Evolutionary conservation across 2,329 filamentous ascomycete species (phyloP).

Genomic region (Tolypocladium pustulatum): DNA sequence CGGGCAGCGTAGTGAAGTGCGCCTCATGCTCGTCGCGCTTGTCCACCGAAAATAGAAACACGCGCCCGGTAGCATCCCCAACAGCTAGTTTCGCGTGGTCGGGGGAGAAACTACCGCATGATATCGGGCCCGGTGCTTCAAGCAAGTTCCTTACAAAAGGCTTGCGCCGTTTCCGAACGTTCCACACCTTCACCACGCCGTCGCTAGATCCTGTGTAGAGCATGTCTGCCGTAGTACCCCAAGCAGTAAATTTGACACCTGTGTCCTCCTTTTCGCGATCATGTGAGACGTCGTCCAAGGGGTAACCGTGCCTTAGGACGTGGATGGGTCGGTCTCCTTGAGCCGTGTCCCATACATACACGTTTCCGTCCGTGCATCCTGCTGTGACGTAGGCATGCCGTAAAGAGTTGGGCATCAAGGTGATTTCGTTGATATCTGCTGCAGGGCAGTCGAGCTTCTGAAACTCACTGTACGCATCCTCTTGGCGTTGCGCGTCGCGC

Average conservation of each 20-base stretch:
- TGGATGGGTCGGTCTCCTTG: conserved; percentile 45
- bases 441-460: conserved; percentile 49
- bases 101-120: conserved; percentile 47
- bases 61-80: conserved; percentile 50
- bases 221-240: conserved; percentile 45
- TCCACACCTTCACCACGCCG: conserved; percentile 53
- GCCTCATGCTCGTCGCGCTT: conserved; percentile 26
- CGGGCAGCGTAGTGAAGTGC: conserved; percentile 25
- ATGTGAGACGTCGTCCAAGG: conserved; percentile 26
- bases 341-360: conserved; percentile 54
- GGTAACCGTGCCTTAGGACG: conserved; percentile 40
- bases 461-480: conserved; percentile 27
- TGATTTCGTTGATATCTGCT: conserved; percentile 52
- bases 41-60: conserved; percentile 43
- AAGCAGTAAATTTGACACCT: conserved; percentile 53
- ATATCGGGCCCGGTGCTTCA: conserved; percentile 44
- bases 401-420: conserved; percentile 43
- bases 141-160: conserved; percentile 43
- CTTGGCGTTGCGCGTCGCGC: conserved; percentile 13
- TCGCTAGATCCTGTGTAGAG: conserved; percentile 57
- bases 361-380: conserved; percentile 49
- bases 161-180: conserved; percentile 33
- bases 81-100: conserved; percentile 44
- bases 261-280: conserved; percentile 46
- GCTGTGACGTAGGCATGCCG: conserved; percentile 45